phyloP scores from a whole-genome alignment of 257 asterid species.

The Solanum chilense region DNA sequence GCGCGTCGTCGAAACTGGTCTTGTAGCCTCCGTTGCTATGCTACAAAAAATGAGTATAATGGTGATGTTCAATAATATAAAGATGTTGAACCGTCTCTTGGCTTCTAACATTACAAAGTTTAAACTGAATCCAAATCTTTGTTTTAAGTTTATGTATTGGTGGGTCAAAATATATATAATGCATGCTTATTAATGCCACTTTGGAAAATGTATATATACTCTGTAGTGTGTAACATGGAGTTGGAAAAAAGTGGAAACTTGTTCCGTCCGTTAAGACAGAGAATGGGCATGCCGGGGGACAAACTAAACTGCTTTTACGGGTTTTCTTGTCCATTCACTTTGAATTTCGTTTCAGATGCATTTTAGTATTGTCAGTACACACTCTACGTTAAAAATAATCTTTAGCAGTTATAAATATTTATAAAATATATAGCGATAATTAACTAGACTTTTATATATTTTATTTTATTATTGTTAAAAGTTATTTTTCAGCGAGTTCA shows the following conservation, averaged over 20 bases:
- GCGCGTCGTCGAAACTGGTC: background rate
- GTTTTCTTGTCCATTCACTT: background rate
- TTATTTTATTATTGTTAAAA: too few relatives aligned
- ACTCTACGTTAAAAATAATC: too few relatives aligned
- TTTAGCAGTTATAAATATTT: too few relatives aligned
- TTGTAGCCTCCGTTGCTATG: background rate
- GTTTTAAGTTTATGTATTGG: background rate
- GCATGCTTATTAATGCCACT: background rate
- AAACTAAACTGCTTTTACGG: background rate
- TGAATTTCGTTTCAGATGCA: background rate
- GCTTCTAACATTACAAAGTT: background rate
- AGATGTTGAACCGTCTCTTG: background rate
- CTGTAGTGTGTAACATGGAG: background rate
- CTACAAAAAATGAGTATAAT: background rate
- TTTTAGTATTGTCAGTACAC: too few relatives aligned
- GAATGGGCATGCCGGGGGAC: background rate
- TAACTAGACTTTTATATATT: too few relatives aligned
- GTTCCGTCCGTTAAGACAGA: background rate
- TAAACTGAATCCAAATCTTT: background rate
- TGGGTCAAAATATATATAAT: background rate
- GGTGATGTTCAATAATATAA: background rate
- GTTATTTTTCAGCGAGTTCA: too few relatives aligned
- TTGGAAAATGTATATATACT: background rate
- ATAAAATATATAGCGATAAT: accelerated
- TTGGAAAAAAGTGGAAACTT: background rate